Evolutionary conservation across 805 yeast species (phyloP), one percentile per base, ranked within the genome.

Genomic region (Saturnispora saitoi): DNA sequence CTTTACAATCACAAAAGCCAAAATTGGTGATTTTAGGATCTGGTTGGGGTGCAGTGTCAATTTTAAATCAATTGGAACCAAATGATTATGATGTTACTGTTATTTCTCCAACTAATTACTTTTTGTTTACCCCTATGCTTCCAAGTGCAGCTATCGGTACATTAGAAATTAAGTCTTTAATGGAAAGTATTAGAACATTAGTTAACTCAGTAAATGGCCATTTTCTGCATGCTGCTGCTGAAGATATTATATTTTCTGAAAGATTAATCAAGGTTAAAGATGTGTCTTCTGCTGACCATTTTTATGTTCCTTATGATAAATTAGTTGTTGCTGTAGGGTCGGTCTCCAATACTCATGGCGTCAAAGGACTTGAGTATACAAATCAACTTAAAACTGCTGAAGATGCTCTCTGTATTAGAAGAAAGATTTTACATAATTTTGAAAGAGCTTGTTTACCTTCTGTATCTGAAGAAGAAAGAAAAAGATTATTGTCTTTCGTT

Each of bases 81-180:
- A 72, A 89, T 44, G 73, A 82, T 64, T 90, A 88, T 70, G 87
- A 91, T 65, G 96, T 90, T 43, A 80, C 88, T 44, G 81, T 90
- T 46, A 84, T 90, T 43, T 87, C 96, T 39, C 96, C 98, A 52
- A 80, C 97, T 70, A 91, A 90, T 75, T 91, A 87, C 73, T 89
- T 90, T 70, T 73, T 90, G 58, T 90, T 91, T 76, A 90, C 98
- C 50, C 97, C 97, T 17, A 72, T 90, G 66, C 73, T 90, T 58
- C 97, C 98, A 39, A 86, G 95, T 28, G 86, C 91, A 56, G 95
- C 97, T 47, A 90, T 96, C 31, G 97, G 97, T 53, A 86, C 96
- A 47, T 79, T 88, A 50, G 97, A 90, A 61, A 67, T 78, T 55
- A 86, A 93, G 67, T 88, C 97, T 29, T 88, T 90, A 62, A 83